Evolutionary conservation across 306 rosid genomes (phyloP).

Genomic region (Inga laurina): DNA sequence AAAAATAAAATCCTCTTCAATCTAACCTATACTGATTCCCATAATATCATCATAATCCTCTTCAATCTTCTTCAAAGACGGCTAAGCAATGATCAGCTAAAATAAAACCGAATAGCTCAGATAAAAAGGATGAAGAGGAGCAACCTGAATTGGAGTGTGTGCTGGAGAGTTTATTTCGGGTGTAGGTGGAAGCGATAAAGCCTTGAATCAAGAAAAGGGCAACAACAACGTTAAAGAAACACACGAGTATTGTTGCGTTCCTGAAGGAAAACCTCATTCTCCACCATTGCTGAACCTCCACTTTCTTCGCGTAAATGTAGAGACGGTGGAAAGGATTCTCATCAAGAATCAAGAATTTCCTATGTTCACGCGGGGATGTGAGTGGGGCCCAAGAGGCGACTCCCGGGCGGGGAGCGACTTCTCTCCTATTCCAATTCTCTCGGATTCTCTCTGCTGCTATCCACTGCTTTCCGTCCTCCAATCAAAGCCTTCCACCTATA

Average conservation of each 20-base stretch:
- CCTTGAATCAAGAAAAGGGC: conserved; percentile 79
- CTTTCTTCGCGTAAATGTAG: conserved; percentile 24
- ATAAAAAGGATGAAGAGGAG: background rate
- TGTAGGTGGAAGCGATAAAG: conserved; percentile 65
- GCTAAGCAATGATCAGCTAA: conserved; percentile 19
- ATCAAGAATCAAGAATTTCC: background rate
- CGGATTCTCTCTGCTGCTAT: no score
- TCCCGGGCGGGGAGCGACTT: background rate
- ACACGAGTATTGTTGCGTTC: conserved; percentile 77
- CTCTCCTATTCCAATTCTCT: background rate
- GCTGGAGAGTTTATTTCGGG: conserved; percentile 56
- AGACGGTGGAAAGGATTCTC: background rate
- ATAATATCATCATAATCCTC: no score
- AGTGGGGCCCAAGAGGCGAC: conserved; percentile 29
- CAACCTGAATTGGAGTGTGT: conserved; percentile 49
- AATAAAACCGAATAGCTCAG: background rate
- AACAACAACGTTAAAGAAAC: conserved; percentile 63
- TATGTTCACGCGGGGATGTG: conserved; percentile 15
- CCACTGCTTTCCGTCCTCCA: no score
- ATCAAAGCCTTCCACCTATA: no score
- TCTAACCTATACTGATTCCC: background rate
- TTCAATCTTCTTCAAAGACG: background rate
- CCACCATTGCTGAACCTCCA: conserved; percentile 90
- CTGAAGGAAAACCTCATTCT: conserved; percentile 73
- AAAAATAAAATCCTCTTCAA: background rate